phyloP scores from a whole-genome alignment of 371 early-diverging fungal genomes.

The Apophysomyces ossiformis region DNA sequence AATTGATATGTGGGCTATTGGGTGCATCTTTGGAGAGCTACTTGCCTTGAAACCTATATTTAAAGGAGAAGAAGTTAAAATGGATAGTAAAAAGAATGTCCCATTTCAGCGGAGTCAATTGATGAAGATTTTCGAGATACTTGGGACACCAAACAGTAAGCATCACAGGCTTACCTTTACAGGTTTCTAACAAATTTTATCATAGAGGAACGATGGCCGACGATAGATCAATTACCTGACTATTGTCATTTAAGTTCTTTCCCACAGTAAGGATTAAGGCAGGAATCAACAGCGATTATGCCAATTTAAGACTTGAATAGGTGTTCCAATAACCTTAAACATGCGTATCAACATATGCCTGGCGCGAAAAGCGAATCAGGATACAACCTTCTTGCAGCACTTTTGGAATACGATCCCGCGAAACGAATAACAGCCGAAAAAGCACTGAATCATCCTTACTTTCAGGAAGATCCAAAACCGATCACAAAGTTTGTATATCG shows the following conservation, averaged over 20 bases:
- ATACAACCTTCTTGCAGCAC: constrained; percentile 74
- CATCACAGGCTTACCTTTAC: constrained; percentile 37
- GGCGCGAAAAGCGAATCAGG: constrained; percentile 65
- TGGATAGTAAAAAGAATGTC: constrained; percentile 85
- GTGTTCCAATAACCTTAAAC: constrained; percentile 48
- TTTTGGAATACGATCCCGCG: constrained; percentile 94
- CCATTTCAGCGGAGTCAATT: constrained; percentile 93
- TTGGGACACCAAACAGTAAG: constrained; percentile 88
- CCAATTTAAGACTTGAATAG: constrained; percentile 29
- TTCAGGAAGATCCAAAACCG: constrained; percentile 89
- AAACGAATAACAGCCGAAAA: constrained; percentile 89
- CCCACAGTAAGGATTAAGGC: constrained; percentile 51
- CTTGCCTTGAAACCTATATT: constrained; percentile 89
- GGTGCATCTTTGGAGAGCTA: constrained; percentile 96
- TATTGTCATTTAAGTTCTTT: constrained; percentile 61
- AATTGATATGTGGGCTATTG: constrained; percentile 95
- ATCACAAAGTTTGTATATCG: constrained; percentile 63
- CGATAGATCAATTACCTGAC: constrained; percentile 77
- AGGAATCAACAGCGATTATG: not conserved
- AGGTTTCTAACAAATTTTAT: not conserved
- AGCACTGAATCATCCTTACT: constrained; percentile 90
- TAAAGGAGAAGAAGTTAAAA: constrained; percentile 94
- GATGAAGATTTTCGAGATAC: constrained; percentile 87
- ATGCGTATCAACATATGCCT: constrained; percentile 49
- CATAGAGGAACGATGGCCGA: constrained; percentile 80